Base-by-base conservation (phyloP, 805 yeast species). In the Yamadazyma laniorum region DNA sequence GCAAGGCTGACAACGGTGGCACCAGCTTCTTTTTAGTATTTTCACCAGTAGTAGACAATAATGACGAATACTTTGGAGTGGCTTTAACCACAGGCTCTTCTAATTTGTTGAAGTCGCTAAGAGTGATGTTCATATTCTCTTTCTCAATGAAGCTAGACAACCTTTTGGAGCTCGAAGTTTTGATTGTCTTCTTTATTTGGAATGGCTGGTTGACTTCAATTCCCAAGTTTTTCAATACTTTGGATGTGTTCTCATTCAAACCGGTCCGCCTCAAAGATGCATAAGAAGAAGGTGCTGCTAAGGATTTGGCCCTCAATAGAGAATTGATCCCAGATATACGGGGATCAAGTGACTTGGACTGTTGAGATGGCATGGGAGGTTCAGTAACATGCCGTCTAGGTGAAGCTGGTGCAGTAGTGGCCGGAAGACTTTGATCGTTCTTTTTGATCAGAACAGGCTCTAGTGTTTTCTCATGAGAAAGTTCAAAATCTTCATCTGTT, bases 311-410 rank as follows among this genome's bases (percentile, higher is more conserved):
- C 30, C 73, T 44, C 23, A 65, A 50, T 27, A 67, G 44, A 16
- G 52, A 55, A 17, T 32, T 43, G 18, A 47, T 39, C 5, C 48
- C 48, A 6, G 50, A 51, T 6, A 49, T 31, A 38, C 58, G 55
- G n/a, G 74, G 74, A 45, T 68, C 74, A 28, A 68, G 55, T 3
- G 70, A 62, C 1, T 58, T 41, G n/a, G n/a, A n/a, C n/a, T n/a
- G n/a, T 5, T 32, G 33, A 3, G 31, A 18, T 5, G 31, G 25
- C 27, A 17, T 12, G 12, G 40, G 22, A 9, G 63, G 62, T 29
- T 56, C 66, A 7, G 67, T 57, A 3, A 52, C 56, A 38, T 50
- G 34, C 17, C 46, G 32, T 38, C 32, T 36, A 14, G 48, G 31
- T 6, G 37, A 36, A 6, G 31, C 6, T 7, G 34, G 9, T 12